Evolutionary conservation across 768 basidiomycete genomes (phyloP), one percentile per base, ranked within the genome.

Genomic region (Leccinum rimulosum): DNA sequence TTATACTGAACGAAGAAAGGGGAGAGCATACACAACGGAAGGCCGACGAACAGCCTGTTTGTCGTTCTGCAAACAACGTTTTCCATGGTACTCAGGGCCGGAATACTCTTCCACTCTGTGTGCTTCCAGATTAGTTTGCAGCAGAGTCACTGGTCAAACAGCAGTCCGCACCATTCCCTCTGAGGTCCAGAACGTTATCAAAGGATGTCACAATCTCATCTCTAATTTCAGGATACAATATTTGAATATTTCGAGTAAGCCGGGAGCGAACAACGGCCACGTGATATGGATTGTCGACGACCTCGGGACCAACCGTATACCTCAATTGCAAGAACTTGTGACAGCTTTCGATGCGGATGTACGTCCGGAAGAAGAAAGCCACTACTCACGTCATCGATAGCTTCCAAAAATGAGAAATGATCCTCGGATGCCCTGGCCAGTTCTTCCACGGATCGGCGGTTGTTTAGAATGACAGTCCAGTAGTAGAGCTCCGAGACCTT

Each of bases 191-290:
- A 22, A 71, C 60, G 3, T 79, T 79, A 3, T 66, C 63, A 52
- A 82, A 79, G 0, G 82, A 70, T 0, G 67, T 55, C 1, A 66
- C 54, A 12, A 83, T 70, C 64, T 86, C 84, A 17, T 81, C 76
- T 12, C 72, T 73, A 17, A 84, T 64, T 22, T 75, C 74, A 1
- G 76, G 72, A 59, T 80, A 79, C 4, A 77, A 58, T 1, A 50
- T 55, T 1, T 65, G 69, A 6, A 84, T 70, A 43, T 77, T 78
- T 12, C 80, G 74, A 25, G 74, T 74, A 9, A 79, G 64, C 6
- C 64, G 61, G 4, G 62, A 54, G 19, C 66, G 71, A 27, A 79
- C 40, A 31, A 74, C 53, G 2, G 36, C 22, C 10, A 69, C 36
- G 45, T 77, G 77, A 54, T 73, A 74, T 2, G 48, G 47, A 36